Base-by-base conservation (phyloP, 1,284 basidiomycete genomes). In the Gymnopus androsaceus region DNA sequence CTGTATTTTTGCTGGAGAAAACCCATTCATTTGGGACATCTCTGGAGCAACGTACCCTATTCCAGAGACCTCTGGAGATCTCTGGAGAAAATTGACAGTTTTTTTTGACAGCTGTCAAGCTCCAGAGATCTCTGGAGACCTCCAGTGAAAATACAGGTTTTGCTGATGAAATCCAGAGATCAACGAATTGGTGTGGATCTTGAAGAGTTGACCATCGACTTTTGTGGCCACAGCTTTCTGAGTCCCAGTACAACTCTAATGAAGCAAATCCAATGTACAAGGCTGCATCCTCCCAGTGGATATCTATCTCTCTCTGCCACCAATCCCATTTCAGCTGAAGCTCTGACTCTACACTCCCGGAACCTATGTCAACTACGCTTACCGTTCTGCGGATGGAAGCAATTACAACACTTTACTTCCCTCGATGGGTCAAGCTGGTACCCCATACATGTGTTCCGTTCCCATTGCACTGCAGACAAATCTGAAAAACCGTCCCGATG, bases 381-480 rank as follows among this genome's bases (percentile, higher is more conserved):
- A 72, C 63, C 80, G 85, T 40, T 72, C 76, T 23, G 77, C 78
- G 2, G 80, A 87, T 63, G 86, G 83, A 5, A 80, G 80, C 25
- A 76, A 81, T 55, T 86, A 87, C 66, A 85, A 80, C 63, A 72
- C 79, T 5, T 67, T 81, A 12, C 66, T 71, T 30, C 86, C 87
- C 0, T 69, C 75, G 19, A 68, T 90, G 27, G 87, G 87, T 19
- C 76, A 75, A 63, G 85, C 84, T 3, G 75, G 81, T 37, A 72
- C 75, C 19, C 87, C 89, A 1, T 93, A 93, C 66, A 87, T 87
- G 3, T 82, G 88, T 40, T 84, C 83, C 49, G 89, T 92, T 4
- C 80, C 88, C 19, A 76, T 81, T 17, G 72, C 72, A 33, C 77
- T 72, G 54, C 65, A 73, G 17, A 65, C 74, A 2, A 76, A 83